These are phyloP conservation scores for Albophoma yamanashiensis DNA, from an alignment of 2,329 filamentous ascomycete species.

Conservation along the genomic window DNA sequence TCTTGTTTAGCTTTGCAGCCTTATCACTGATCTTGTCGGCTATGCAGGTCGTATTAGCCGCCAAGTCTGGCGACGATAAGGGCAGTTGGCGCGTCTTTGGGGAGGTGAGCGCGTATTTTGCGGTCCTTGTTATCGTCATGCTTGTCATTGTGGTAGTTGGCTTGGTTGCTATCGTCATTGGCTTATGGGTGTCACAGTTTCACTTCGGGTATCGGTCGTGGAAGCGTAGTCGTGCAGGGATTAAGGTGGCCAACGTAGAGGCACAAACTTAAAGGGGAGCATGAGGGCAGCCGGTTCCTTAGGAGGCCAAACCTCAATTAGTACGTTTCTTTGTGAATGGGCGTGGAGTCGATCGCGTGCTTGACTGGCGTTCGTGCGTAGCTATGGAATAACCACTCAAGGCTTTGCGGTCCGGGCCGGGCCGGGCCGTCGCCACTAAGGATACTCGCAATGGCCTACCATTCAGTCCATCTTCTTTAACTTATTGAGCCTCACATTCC, in stretches of 20 bases:
- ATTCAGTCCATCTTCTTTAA: too few species aligned
- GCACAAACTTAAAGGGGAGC: neutral
- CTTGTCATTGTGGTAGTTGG: neutral
- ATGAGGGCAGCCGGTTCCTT: too few species aligned
- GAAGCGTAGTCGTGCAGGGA: neutral
- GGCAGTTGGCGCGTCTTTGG: neutral
- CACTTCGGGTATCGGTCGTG: neutral
- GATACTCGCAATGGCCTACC: too few species aligned
- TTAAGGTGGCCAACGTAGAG: neutral
- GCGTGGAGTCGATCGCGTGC: too few species aligned
- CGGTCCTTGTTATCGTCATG: neutral
- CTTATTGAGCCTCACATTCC: too few species aligned
- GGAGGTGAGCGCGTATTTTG: neutral
- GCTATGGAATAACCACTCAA: too few species aligned
- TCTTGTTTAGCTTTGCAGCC: neutral
- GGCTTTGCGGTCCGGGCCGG: too few species aligned
- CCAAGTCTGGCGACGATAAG: neutral
- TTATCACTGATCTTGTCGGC: neutral
- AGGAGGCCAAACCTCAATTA: too few species aligned
- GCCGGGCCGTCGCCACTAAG: too few species aligned
- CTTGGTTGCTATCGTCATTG: neutral
- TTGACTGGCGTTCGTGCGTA: too few species aligned
- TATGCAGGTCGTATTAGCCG: neutral
- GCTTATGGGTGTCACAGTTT: neutral
- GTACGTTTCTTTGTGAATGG: too few species aligned